Percentiles rank a stretch among this genome's conserved stretches.
Evolutionary conservation across 768 basidiomycete species (phyloP).

Genomic region (Russula olivacea): DNA sequence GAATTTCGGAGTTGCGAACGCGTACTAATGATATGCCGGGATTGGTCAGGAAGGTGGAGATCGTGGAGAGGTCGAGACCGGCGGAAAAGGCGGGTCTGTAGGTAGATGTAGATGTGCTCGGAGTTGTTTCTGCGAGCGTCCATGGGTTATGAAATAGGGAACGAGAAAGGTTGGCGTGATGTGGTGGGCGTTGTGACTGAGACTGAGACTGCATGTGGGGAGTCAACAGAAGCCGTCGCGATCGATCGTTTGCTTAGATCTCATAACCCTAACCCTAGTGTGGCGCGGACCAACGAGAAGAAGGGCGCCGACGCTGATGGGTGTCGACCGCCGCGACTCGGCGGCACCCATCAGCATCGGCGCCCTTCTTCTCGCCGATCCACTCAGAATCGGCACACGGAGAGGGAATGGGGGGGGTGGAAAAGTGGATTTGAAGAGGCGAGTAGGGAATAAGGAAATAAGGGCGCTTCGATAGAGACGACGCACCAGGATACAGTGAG

Average conservation of each 20-base stretch:
- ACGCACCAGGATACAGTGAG: not conserved
- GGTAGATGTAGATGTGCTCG: not conserved
- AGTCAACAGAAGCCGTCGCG: not conserved
- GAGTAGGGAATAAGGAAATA: conserved; percentile 1
- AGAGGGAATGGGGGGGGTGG: not conserved
- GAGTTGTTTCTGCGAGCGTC: not conserved
- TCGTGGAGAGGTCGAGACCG: conserved; percentile 7
- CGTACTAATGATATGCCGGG: conserved; percentile 24
- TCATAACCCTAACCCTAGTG: conserved; percentile 21
- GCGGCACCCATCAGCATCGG: not conserved
- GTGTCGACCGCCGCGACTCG: conserved; percentile 4
- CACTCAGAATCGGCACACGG: not conserved
- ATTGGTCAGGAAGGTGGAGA: conserved; percentile 5
- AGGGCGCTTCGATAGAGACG: conserved; percentile 8
- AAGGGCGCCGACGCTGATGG: not conserved
- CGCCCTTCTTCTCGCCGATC: not conserved
- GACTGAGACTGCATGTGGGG: not conserved
- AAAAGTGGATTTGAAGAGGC: not conserved
- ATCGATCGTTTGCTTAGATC: not conserved
- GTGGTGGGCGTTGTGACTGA: not conserved
- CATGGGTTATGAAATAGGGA: conserved; percentile 14
- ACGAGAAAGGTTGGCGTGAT: conserved; percentile 8
- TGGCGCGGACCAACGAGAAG: not conserved
- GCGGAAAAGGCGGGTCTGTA: not conserved
- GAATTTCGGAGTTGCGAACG: conserved; percentile 19